Base-by-base conservation (phyloP, 306 rosid species). In the Cercis canadensis region DNA sequence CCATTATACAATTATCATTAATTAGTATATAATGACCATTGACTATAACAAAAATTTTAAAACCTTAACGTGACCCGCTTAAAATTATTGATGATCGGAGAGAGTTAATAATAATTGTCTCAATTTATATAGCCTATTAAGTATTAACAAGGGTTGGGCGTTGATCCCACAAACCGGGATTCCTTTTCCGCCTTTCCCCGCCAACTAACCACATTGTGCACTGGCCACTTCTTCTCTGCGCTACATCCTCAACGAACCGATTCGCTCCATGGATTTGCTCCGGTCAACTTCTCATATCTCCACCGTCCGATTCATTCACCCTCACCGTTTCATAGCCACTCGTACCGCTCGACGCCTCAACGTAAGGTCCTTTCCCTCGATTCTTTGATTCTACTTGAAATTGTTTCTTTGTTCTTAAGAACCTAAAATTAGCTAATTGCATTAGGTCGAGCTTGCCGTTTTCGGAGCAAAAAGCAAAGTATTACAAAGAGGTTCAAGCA, bases 401-500 rank as follows among this genome's bases (percentile, higher is more conserved):
- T 32, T 49, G 37, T 36, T 46, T 11, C 34, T 69, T 49, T 33
- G 7, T 39, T 68, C 60, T 68, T 7, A 31, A 10, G 3, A 31
- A 0, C 8, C 71, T 51, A 24, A 59, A 65, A 21, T 50, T 40
- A 10, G 49, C 21, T 81, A 57, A 41, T 50, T 45, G 7, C 50
- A 34, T 33, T 41, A 86, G 92, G 82, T 84, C 89, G 51, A 70
- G 63, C 17, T 79, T 89, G 12, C 98, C 96, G 29, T 79, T 89
- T 67, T 67, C 83, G 10, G 40, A 40, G 62, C 76, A 83, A 32
- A 73, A 80, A 13, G 89, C 88, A 7, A 89, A 76, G 85, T 82
- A 89, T 46, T 60, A 52, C 63, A 74, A 62, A 75, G 92, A 94
- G 74, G 95, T 94, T 64, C 66, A 90, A 67, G 96, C 92, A 15